Evolutionary conservation across 2,329 filamentous ascomycete genomes (phyloP).

Genomic region (Colletotrichum melonis): DNA sequence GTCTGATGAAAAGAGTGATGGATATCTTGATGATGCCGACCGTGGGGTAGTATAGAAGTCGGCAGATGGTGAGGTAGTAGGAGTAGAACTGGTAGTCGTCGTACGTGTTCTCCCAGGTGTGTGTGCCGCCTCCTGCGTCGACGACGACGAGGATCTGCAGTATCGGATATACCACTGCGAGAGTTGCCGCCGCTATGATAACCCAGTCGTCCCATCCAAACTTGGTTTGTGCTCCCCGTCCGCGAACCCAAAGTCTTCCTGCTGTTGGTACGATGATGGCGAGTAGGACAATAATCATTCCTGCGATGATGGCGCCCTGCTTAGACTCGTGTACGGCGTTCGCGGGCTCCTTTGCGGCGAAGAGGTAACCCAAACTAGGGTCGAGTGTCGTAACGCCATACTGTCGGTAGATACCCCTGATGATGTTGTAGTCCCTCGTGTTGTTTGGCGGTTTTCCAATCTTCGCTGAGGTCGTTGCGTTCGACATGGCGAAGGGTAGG

Average conservation of each 20-base stretch:
- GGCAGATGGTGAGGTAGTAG: slow-evolving; percentile 23
- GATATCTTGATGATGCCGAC: slow-evolving; percentile 35
- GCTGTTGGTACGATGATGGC: slow-evolving; percentile 24
- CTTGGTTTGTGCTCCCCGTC: slow-evolving; percentile 14
- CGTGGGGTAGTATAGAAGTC: slow-evolving; percentile 29
- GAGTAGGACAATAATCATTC: slow-evolving; percentile 29
- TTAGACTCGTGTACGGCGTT: slow-evolving; percentile 28
- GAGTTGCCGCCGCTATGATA: background rate
- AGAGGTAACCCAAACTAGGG: slow-evolving; percentile 20
- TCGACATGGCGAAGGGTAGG: slow-evolving; percentile 25
- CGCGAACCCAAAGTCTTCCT: slow-evolving; percentile 16
- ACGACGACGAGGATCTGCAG: slow-evolving; percentile 33
- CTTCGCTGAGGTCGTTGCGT: slow-evolving; percentile 22
- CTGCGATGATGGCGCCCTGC: slow-evolving; percentile 30
- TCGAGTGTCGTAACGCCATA: slow-evolving; percentile 29
- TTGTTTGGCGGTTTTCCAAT: slow-evolving; percentile 30
- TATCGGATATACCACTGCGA: slow-evolving; percentile 27
- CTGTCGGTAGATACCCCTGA: slow-evolving; percentile 29
- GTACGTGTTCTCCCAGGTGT: slow-evolving; percentile 34
- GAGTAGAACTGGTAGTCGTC: slow-evolving; percentile 33
- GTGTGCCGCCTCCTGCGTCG: slow-evolving; percentile 26
- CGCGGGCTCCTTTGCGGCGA: slow-evolving; percentile 20
- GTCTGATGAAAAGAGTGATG: slow-evolving; percentile 33
- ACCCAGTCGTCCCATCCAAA: slow-evolving; percentile 33
- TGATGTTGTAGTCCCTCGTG: slow-evolving; percentile 28